Evolutionary conservation across 225 moss, liverwort and hornwort genomes (phyloP), one percentile per base, ranked within the genome.

Genomic region (Climacium dendroides): DNA sequence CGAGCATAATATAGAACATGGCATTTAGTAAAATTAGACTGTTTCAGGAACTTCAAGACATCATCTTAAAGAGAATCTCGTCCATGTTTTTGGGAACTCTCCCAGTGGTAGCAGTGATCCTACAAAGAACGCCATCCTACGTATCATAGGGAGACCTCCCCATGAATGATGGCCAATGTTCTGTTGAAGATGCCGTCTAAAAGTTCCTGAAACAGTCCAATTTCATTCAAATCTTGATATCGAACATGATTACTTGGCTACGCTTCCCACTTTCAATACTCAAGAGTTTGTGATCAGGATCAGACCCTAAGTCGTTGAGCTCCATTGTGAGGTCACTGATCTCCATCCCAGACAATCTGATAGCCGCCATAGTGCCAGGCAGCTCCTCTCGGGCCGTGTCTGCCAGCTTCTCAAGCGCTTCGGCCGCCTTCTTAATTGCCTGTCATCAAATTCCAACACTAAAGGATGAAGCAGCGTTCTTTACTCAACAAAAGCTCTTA

Each of bases 281-380:
- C 61, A 65, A 78, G 58, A 83, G 45, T 77, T 80, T 85, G 81
- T 54, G 84, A 83, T 76, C 65, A 86, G 78, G 52, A 67, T 85
- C 94, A 45, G 87, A 99, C 97, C 98, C 98, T 76, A 99, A 91
- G 84, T 99, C 98, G 87, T 96, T 97, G 29, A 99, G 96, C 91
- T 99, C 98, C 98, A 99, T 99, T 15, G 98, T 97, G 69, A 99
- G 96, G 88, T 99, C 98, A 86, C 97, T 99, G 74, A 99, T 99
- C 89, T 99, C 98, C 98, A 99, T 96, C 86, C 98, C 98, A 74
- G 98, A 99, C 87, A 99, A 90, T 87, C 98, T 94, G 69, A 99
- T 92, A 70, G 98, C 97, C 85, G 97, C 98, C 98, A 99, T 99
- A 30, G 98, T 97, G 88, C 97, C 96, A 52, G 98, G 97, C 72